A percentile compares a stretch with the other conserved stretches of the same genome.
Conservation (phyloP, 2,329 filamentous ascomycete species). For the Ascochyta pisi region DNA sequence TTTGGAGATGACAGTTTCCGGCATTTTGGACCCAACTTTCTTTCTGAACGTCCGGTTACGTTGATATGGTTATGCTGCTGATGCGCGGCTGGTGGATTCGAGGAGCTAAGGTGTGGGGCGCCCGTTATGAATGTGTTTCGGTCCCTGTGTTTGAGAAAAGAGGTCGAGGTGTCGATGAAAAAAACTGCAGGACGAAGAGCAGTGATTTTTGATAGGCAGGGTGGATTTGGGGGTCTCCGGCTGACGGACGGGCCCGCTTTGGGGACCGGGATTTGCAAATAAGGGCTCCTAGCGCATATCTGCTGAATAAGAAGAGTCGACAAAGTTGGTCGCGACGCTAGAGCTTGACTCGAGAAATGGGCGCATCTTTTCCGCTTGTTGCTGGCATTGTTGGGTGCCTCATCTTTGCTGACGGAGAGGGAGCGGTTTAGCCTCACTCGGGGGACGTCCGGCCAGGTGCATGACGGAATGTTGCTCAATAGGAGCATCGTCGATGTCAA, state of each 20-base stretch:
- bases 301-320: neutral
- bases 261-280: conserved; percentile 1
- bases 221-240: neutral
- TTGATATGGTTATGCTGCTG: neutral
- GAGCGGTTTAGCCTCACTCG: neutral
- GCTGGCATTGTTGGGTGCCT: neutral
- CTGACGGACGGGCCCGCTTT: conserved; percentile 15
- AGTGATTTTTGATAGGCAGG: conserved; percentile 7
- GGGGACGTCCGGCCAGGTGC: conserved; percentile 11
- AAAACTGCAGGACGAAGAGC: conserved; percentile 1
- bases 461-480: neutral
- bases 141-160: conserved; percentile 1
- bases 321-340: neutral
- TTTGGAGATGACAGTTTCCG: conserved; percentile 18
- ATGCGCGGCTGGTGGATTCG: neutral
- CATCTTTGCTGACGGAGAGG: neutral
- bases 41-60: neutral
- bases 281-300: conserved; percentile 3
- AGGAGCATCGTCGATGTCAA: neutral
- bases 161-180: neutral
- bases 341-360: conserved; percentile 5
- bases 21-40: conserved; percentile 5
- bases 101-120: conserved; percentile 1
- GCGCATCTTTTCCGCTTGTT: conserved; percentile 1
- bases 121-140: conserved; percentile 5